Evolutionary conservation across 1,139 yeast species (phyloP), one percentile per base, ranked within the genome.

Genomic region (Taphrina sp.): DNA sequence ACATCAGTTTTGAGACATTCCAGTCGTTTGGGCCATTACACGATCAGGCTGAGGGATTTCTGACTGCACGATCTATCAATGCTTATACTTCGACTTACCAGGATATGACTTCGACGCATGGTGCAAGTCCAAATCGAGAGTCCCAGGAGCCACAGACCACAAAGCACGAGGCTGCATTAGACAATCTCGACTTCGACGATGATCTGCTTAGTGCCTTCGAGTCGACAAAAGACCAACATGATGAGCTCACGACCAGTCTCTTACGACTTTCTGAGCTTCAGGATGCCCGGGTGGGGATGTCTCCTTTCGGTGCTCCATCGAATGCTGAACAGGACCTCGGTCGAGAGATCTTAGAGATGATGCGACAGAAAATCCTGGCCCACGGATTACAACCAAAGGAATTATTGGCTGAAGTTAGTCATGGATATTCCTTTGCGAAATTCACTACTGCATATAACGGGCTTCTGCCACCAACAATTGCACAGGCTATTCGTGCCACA

Each of bases 391-490:
- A 29, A 19, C 47, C 47, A 4, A 22, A 16, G 19, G 26, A 43
- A 28, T 31, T 43, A 29, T 16, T 43, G 36, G 8, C 47, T 2
- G 47, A 38, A 5, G 29, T 31, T 14, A 19, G n/a, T n/a, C n/a
- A n/a, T n/a, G n/a, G n/a, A n/a, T 43, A 17, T 14, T 31, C 47
- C 3, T n/a, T 49, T 3, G 23, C 43, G 34, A 28, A 31, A 22
- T 49, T 24, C 16, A 28, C 46, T 2, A 38, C 54, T 19, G 28
- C 46, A 19, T 49, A 39, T 14, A 5, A 31, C 7, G 54, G 54
- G 19, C 24, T 46, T 5, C 36, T 49, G 16, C 54, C 54, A 7
- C 46, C 54, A 2, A 49, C 54, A 17, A 38, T 39, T 14, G 54
- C 44, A 10, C 46, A 39, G 39, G 54, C 54, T 7, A 42, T 49